Evolutionary conservation across 345 rosid genomes (phyloP).

Genomic region (Hibiscus trionum): DNA sequence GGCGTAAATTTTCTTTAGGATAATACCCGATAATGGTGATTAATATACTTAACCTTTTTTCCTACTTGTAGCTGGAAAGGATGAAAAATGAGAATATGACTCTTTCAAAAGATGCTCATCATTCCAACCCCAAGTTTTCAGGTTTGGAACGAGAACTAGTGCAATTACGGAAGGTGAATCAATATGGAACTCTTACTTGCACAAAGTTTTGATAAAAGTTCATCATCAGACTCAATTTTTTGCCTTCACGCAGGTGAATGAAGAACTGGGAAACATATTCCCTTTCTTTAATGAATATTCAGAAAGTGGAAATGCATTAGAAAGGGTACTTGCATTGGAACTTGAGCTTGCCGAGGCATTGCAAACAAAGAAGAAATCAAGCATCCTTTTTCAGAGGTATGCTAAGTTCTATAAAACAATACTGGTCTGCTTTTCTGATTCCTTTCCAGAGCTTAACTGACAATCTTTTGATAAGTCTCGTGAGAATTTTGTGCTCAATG

Average conservation of each 20-base stretch:
- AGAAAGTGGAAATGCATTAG: slow-evolving; percentile 58
- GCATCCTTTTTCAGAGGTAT: slow-evolving; percentile 75
- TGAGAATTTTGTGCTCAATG: neutral
- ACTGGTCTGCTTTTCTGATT: neutral
- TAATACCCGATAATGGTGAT: neutral
- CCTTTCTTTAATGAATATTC: slow-evolving; percentile 54
- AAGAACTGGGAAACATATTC: slow-evolving; percentile 67
- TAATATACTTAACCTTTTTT: slow-evolving; percentile 11
- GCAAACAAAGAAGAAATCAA: slow-evolving; percentile 61
- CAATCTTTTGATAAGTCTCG: neutral
- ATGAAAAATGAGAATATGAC: slow-evolving; percentile 90
- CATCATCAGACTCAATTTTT: slow-evolving; percentile 9
- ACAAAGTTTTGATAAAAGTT: slow-evolving; percentile 2
- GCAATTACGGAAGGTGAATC: slow-evolving; percentile 62
- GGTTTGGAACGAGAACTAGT: slow-evolving; percentile 52
- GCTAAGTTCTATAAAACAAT: neutral
- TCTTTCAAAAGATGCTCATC: slow-evolving; percentile 39
- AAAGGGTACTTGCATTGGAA: slow-evolving; percentile 92
- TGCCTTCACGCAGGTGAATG: slow-evolving; percentile 53
- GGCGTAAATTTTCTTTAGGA: neutral
- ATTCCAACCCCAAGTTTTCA: slow-evolving; percentile 48
- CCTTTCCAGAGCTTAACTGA: neutral
- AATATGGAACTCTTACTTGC: slow-evolving; percentile 6
- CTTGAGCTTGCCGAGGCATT: slow-evolving; percentile 86
- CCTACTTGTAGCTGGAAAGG: slow-evolving; percentile 57